Base-by-base conservation (phyloP, 2,329 filamentous ascomycete species). In the Penicillium nordicum region DNA sequence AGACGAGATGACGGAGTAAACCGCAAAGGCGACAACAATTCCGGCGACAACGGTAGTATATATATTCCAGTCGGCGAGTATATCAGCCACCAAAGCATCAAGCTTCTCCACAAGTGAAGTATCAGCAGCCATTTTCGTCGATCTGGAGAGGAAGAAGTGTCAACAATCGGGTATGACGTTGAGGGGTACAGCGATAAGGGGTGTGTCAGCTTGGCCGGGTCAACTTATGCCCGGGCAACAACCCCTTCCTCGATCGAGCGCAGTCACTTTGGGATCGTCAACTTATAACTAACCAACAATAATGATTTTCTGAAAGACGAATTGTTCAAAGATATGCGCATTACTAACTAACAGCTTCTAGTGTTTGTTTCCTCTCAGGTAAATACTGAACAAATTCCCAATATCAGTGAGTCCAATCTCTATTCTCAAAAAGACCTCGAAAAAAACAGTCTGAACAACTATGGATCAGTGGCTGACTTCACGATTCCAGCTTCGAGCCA, bases 51-150 rank as follows among this genome's bases (percentile, higher is more conserved):
- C 69, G 3, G 89, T 94, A 30, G 90, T 90, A 78, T 88, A 89
- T 63, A 83, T 76, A 72, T 94, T 91, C 92, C 92, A 97, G 74
- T 90, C 87, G 37, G 85, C 82, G 54, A 95, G 78, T 50, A 93
- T 75, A 59, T 82, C 80, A 50, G 86, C 85, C 62, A 95, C 77
- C 69, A 84, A 79, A 65, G 84, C 80, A 77, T 97, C 92, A 65
- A 95, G 78, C 74, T 84, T 82, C 67, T 86, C 80, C 69, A 91
- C 73, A 45, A 86, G 56, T 59, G 79, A 79, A 65, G 85, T 80
- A 50, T 69, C 69, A 57, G 74, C 68, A 56, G 74, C 70, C 72
- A 77, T 77, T 57, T 50, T n/a, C n/a, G 46, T 27, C 25, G 30
- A 30, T 44, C 4, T 49, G 43, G 34, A 37, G 43, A 34, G 11